phyloP scores from a whole-genome alignment of 768 basidiomycete species.

The Suillus occidentalis region DNA sequence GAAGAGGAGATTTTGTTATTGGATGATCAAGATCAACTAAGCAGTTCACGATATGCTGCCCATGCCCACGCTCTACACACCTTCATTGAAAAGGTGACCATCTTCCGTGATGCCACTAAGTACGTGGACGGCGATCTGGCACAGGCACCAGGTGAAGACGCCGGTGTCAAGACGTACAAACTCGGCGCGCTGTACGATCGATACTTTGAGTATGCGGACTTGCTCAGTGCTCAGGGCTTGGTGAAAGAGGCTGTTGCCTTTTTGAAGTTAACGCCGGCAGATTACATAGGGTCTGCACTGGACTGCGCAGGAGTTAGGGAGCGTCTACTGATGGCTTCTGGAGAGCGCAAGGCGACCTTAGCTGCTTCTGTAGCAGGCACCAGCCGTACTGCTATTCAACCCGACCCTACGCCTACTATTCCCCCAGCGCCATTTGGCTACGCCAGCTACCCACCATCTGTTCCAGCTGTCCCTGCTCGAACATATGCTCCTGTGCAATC shows the following conservation, averaged over 20 bases:
- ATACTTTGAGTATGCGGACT: conserved; percentile 94
- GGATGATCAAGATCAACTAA: conserved; percentile 37
- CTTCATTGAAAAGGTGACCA: conserved; percentile 94
- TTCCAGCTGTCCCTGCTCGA: conserved; percentile 18
- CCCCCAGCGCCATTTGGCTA: conserved; percentile 6
- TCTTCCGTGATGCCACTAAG: conserved; percentile 85
- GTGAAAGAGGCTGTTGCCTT: conserved; percentile 79
- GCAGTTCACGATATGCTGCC: conserved; percentile 66
- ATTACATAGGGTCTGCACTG: conserved; percentile 64
- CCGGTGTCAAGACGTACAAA: conserved; percentile 66
- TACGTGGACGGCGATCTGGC: conserved; percentile 76
- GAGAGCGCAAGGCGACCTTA: conserved; percentile 16
- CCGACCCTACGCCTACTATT: conserved; percentile 21
- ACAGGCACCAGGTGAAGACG: conserved; percentile 35
- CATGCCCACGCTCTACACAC: conserved; percentile 87
- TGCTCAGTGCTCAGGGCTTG: conserved; percentile 89
- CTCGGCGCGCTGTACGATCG: conserved; percentile 85
- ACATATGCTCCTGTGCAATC: conserved; percentile 36
- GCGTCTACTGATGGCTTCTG: conserved; percentile 43
- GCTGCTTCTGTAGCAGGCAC: conserved; percentile 30
- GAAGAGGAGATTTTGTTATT: conserved; percentile 75
- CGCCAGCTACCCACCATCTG: conserved; percentile 12
- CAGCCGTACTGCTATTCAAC: conserved; percentile 26
- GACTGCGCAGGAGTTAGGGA: conserved; percentile 46
- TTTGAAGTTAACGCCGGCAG: conserved; percentile 73